Percentiles rank a stretch among this genome's conserved stretches.
Conservation (phyloP, 768 basidiomycete genomes). For the Russula vinacea region DNA sequence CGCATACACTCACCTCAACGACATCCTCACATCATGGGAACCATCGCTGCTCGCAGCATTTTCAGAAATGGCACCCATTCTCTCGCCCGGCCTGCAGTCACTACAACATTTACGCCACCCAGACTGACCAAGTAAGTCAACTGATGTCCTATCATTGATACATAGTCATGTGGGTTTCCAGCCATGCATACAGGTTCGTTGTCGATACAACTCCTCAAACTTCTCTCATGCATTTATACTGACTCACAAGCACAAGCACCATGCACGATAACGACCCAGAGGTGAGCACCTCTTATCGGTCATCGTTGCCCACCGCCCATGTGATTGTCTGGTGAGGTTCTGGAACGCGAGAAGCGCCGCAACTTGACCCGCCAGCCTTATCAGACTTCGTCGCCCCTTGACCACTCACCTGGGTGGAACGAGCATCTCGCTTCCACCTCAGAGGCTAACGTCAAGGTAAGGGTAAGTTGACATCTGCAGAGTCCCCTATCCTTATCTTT, state of each 20-base stretch:
- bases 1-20: neutral
- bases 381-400: constrained; percentile 46
- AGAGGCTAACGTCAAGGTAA: constrained; percentile 64
- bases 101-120: constrained; percentile 9
- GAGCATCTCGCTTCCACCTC: constrained; percentile 60
- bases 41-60: constrained; percentile 22
- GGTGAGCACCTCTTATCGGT: constrained; percentile 35
- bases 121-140: constrained; percentile 14
- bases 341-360: constrained; percentile 54
- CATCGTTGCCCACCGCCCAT: neutral
- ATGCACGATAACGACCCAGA: constrained; percentile 60
- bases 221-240: neutral
- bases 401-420: constrained; percentile 69
- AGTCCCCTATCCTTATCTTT: neutral
- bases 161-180: neutral
- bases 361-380: constrained; percentile 46
- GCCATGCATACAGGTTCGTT: constrained; percentile 25
- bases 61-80: constrained; percentile 27
- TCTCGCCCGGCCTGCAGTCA: constrained; percentile 21
- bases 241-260: constrained; percentile 37
- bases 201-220: neutral
- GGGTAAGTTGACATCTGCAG: constrained; percentile 36
- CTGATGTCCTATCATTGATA: neutral
- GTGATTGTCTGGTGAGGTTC: constrained; percentile 36
- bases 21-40: constrained; percentile 8